Conservation (phyloP, 805 yeast species). For the Candida verbasci region DNA sequence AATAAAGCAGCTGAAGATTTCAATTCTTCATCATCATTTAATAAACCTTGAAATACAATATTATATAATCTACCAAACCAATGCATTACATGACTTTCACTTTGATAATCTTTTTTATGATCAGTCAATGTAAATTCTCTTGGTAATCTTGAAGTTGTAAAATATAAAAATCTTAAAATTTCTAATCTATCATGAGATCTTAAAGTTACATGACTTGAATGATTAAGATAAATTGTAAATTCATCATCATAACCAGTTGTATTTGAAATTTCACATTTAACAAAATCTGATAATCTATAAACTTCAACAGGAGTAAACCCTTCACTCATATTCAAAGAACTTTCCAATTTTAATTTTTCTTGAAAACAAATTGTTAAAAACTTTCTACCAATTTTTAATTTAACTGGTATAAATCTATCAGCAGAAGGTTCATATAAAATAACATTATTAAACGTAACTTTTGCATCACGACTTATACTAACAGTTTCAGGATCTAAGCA, state of each 20-base stretch:
- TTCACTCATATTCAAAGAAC: conserved; percentile 19
- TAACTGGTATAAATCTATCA: conserved; percentile 55
- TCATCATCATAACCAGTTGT: conserved; percentile 27
- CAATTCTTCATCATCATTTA: conserved; percentile 55
- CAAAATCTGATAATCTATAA: conserved; percentile 27
- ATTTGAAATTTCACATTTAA: conserved; percentile 31
- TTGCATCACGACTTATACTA: conserved; percentile 32
- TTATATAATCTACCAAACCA: conserved; percentile 61
- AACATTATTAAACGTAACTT: conserved; percentile 31
- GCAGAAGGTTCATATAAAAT: conserved; percentile 45
- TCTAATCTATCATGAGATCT: conserved; percentile 43
- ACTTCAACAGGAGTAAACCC: conserved; percentile 33
- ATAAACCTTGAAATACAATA: conserved; percentile 62
- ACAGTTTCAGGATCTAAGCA: conserved; percentile 32
- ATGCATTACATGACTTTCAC: conserved; percentile 15
- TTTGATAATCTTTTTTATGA: conserved; percentile 17
- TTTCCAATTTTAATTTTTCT: conserved; percentile 16
- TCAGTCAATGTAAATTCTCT: conserved; percentile 20
- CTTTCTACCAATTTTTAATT: conserved; percentile 65
- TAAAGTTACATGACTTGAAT: conserved; percentile 23
- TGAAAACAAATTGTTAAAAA: conserved; percentile 51
- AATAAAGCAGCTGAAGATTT: conserved; percentile 61
- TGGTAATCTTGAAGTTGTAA: conserved; percentile 51
- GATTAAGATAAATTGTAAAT: conserved; percentile 29
- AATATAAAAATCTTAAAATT: conserved; percentile 66